Evolutionary conservation across 1,284 basidiomycete species (phyloP).

Genomic region (Boletus semigastroideus): DNA sequence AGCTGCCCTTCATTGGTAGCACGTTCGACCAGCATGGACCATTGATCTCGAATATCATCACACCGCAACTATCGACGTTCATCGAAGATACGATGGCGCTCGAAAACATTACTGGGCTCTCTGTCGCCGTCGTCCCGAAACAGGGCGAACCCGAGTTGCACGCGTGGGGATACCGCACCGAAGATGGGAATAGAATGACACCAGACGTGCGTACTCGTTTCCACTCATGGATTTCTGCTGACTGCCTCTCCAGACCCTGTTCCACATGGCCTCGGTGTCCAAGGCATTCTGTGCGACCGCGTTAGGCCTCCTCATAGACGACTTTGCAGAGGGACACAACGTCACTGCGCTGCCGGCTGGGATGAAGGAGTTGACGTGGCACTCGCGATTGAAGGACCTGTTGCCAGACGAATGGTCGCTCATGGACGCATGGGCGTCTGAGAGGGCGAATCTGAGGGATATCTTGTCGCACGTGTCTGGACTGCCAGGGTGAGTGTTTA

Average conservation of each 20-base stretch:
- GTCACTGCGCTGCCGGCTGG: constrained; percentile 29
- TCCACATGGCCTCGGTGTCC: constrained; percentile 37
- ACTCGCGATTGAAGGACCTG: constrained; percentile 37
- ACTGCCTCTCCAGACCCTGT: constrained; percentile 34
- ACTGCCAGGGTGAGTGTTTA: constrained; percentile 30
- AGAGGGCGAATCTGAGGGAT: constrained; percentile 37
- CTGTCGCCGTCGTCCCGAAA: constrained; percentile 22
- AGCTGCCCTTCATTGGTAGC: neutral
- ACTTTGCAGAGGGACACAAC: constrained; percentile 32
- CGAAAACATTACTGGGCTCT: constrained; percentile 26
- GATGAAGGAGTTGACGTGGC: constrained; percentile 35
- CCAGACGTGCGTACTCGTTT: constrained; percentile 12
- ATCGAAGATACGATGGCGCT: constrained; percentile 17
- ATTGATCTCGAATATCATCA: constrained; percentile 6
- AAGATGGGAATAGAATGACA: constrained; percentile 22
- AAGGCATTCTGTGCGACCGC: constrained; percentile 42
- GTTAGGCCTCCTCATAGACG: constrained; percentile 41
- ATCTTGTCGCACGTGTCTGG: constrained; percentile 42
- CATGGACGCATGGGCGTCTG: constrained; percentile 35
- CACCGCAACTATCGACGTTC: constrained; percentile 15
- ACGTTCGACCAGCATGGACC: neutral
- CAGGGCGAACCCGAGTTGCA: constrained; percentile 21
- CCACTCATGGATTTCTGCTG: neutral
- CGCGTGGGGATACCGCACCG: constrained; percentile 25
- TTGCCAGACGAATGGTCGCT: constrained; percentile 37